Evolutionary conservation across 1,284 basidiomycete genomes (phyloP).

Genomic region (Trichosporon faecale): DNA sequence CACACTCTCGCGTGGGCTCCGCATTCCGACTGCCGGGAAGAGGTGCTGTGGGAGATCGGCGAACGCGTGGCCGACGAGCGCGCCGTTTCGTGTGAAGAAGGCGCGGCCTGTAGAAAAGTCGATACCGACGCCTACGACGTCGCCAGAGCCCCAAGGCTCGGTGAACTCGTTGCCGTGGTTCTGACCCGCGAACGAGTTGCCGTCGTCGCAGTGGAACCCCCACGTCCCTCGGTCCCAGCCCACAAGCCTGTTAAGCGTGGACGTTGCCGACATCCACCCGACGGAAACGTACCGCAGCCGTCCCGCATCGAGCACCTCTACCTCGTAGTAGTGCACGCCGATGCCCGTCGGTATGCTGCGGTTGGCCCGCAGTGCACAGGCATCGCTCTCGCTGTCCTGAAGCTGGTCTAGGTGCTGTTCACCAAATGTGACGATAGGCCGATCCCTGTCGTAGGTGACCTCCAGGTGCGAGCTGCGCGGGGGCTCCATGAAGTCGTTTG

Average conservation of each 20-base stretch:
- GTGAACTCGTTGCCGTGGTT: constrained; percentile 71
- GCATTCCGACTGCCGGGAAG: constrained; percentile 82
- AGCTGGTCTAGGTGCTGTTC: constrained; percentile 52
- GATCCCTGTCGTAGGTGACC: constrained; percentile 12
- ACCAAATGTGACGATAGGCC: constrained; percentile 38
- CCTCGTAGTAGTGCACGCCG: constrained; percentile 88
- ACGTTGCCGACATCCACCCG: constrained; percentile 61
- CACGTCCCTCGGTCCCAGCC: constrained; percentile 88
- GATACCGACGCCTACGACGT: constrained; percentile 82
- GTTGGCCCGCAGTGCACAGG: constrained; percentile 71
- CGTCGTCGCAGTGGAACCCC: constrained; percentile 94
- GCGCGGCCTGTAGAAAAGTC: constrained; percentile 73
- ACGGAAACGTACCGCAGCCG: constrained; percentile 67
- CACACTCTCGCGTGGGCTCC: constrained; percentile 58
- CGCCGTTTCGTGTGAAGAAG: constrained; percentile 88
- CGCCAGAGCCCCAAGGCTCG: constrained; percentile 61
- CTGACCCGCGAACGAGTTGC: constrained; percentile 69
- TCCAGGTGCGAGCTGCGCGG: constrained; percentile 15
- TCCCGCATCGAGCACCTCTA: constrained; percentile 59
- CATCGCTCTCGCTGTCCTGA: constrained; percentile 62
- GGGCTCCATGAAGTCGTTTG: constrained; percentile 16
- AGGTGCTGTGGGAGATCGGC: constrained; percentile 63
- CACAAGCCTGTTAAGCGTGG: constrained; percentile 70
- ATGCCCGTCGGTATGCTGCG: constrained; percentile 72
- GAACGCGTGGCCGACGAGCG: constrained; percentile 68